phyloP scores from a whole-genome alignment of 768 basidiomycete species.

The Obba rivulosa region DNA sequence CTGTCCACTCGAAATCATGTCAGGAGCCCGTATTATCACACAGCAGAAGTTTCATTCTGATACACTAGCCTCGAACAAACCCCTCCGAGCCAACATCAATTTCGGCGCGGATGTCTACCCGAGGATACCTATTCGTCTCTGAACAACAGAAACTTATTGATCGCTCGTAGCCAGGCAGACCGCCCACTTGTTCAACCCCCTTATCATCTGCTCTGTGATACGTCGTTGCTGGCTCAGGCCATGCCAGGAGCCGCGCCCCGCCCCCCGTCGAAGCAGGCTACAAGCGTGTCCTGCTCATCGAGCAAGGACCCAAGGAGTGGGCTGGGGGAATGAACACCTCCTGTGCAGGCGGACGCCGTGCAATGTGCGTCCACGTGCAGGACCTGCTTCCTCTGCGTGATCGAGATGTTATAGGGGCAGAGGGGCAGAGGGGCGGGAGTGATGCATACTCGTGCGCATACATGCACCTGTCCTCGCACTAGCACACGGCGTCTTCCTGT shows the following conservation, averaged over 20 bases:
- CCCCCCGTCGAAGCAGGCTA: slow-evolving; percentile 56
- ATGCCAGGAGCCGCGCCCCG: slow-evolving; percentile 62
- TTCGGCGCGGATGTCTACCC: too few species aligned
- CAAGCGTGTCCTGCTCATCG: slow-evolving; percentile 54
- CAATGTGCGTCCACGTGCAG: slow-evolving; percentile 52
- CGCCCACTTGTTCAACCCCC: too few species aligned
- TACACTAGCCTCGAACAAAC: too few species aligned
- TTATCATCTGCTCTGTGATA: too few species aligned
- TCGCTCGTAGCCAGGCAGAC: too few species aligned
- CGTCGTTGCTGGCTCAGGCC: slow-evolving; percentile 60
- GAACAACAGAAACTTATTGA: too few species aligned
- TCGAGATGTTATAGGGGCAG: slow-evolving; percentile 38
- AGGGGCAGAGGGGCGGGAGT: slow-evolving; percentile 46
- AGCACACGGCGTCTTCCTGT: slow-evolving; percentile 64
- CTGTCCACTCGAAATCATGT: too few species aligned
- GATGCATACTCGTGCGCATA: slow-evolving; percentile 51
- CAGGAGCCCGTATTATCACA: too few species aligned
- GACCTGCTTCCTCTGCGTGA: slow-evolving; percentile 56
- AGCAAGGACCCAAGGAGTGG: slow-evolving; percentile 62
- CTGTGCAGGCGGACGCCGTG: slow-evolving; percentile 64
- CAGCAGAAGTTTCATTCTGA: too few species aligned
- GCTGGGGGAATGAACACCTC: slow-evolving; percentile 69
- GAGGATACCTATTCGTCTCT: too few species aligned
- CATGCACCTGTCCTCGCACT: slow-evolving; percentile 44
- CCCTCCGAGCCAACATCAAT: too few species aligned